Conservation (phyloP, 169 alveolate genomes). For the Theileria luwenshuni region DNA sequence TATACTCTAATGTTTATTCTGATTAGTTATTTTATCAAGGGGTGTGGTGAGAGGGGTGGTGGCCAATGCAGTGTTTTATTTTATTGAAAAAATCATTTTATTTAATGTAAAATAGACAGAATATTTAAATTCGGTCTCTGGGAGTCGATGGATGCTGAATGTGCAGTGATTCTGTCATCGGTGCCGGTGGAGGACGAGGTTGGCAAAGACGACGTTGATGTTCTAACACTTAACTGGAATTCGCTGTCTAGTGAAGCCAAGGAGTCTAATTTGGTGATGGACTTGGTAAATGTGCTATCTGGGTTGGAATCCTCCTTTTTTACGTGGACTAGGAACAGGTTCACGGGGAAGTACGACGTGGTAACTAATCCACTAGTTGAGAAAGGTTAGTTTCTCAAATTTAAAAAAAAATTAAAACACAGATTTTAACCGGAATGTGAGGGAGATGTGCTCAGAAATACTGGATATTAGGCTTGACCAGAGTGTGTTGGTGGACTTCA, state of each 20-base stretch:
- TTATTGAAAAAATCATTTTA: too few species aligned
- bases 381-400: not conserved
- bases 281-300: slow-evolving; percentile 50
- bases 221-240: slow-evolving; percentile 22
- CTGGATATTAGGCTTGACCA: slow-evolving; percentile 48
- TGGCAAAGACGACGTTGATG: not conserved
- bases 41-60: too few species aligned
- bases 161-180: slow-evolving; percentile 17
- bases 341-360: not conserved
- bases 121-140: too few species aligned
- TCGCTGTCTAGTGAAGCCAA: slow-evolving; percentile 25
- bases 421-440: slow-evolving; percentile 40
- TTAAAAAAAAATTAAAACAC: not conserved
- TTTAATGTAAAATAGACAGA: too few species aligned
- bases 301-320: slow-evolving; percentile 42
- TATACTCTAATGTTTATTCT: too few species aligned
- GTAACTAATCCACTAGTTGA: slow-evolving; percentile 12
- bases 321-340: slow-evolving; percentile 9
- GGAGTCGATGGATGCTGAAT: slow-evolving; percentile 13
- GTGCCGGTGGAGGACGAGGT: not conserved
- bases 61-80: too few species aligned
- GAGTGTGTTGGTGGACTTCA: slow-evolving; percentile 36
- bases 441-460: slow-evolving; percentile 42
- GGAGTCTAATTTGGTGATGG: slow-evolving; percentile 44
- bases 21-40: too few species aligned